Percentiles rank a stretch among this genome's conserved stretches.
phyloP scores from a whole-genome alignment of 176 grass and related monocot species.

The Aegilops bicornis region DNA sequence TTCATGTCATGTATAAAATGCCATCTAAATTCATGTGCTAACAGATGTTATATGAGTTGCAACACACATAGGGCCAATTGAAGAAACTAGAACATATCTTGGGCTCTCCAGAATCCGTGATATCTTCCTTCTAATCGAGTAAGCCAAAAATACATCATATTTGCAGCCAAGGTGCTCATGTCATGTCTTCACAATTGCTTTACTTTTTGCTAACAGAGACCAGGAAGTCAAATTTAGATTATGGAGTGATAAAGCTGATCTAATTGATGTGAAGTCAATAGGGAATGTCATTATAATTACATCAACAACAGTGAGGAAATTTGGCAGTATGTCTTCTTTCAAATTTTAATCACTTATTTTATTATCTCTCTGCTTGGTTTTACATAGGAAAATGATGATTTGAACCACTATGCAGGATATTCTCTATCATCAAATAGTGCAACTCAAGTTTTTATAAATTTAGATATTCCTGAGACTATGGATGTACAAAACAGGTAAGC shows the following conservation, averaged over 20 bases:
- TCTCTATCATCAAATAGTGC: constrained; percentile 9
- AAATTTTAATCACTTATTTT: not conserved
- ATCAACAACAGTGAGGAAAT: constrained; percentile 21
- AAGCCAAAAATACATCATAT: too few relatives aligned
- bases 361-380: not conserved
- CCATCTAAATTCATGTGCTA: not conserved
- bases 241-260: not conserved
- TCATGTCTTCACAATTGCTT: too few relatives aligned
- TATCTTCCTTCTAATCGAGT: not conserved
- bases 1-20: not conserved
- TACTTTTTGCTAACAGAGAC: too few relatives aligned
- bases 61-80: not conserved
- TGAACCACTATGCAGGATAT: not conserved
- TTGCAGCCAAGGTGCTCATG: too few relatives aligned
- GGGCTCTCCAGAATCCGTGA: not conserved
- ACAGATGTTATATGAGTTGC: not conserved
- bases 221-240: too few relatives aligned
- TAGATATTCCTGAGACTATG: not conserved
- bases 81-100: not conserved
- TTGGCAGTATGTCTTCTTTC: not conserved
- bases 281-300: not conserved
- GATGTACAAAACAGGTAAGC: not conserved
- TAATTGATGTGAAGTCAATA: not conserved
- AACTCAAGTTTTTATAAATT: not conserved
- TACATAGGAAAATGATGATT: not conserved